These are phyloP conservation scores for Tephrocybe sp. DNA, from an alignment of 768 basidiomycete genomes.

Conservation along the genomic window DNA sequence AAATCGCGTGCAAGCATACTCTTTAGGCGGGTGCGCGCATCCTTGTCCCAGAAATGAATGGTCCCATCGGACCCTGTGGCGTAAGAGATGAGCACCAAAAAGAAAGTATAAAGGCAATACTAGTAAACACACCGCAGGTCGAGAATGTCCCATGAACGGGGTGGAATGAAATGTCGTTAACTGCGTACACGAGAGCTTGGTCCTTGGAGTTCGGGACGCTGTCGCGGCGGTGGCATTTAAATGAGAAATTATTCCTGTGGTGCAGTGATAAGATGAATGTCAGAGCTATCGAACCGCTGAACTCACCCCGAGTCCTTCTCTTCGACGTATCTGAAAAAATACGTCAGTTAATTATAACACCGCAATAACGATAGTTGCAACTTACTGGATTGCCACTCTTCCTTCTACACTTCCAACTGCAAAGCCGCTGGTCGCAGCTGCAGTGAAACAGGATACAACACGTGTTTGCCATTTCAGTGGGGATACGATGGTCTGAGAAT, in stretches of 20 bases:
- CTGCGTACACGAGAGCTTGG: constrained; percentile 72
- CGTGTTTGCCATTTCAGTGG: constrained; percentile 95
- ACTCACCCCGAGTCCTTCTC: constrained; percentile 73
- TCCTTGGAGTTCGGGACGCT: constrained; percentile 54
- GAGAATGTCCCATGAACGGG: constrained; percentile 83
- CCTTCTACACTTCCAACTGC: constrained; percentile 88
- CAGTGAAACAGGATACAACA: constrained; percentile 79
- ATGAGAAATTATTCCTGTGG: constrained; percentile 76
- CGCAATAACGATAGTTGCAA: constrained; percentile 8
- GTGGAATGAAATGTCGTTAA: constrained; percentile 87
- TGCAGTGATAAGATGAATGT: background rate
- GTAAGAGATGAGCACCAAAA: background rate
- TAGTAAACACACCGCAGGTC: constrained; percentile 54
- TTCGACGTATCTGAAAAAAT: constrained; percentile 66
- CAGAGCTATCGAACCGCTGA: background rate
- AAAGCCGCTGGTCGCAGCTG: constrained; percentile 64
- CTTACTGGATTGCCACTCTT: constrained; percentile 93
- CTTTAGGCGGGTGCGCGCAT: constrained; percentile 88
- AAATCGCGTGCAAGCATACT: constrained; percentile 41
- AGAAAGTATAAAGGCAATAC: constrained; percentile 8
- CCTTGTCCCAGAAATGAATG: constrained; percentile 94
- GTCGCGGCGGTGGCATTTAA: constrained; percentile 78
- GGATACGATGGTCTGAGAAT: constrained; percentile 68
- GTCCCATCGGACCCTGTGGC: constrained; percentile 73
- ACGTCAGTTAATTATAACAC: background rate